Conservation (phyloP, 2,329 filamentous ascomycete species). For the Coniochaeta prunicola region DNA sequence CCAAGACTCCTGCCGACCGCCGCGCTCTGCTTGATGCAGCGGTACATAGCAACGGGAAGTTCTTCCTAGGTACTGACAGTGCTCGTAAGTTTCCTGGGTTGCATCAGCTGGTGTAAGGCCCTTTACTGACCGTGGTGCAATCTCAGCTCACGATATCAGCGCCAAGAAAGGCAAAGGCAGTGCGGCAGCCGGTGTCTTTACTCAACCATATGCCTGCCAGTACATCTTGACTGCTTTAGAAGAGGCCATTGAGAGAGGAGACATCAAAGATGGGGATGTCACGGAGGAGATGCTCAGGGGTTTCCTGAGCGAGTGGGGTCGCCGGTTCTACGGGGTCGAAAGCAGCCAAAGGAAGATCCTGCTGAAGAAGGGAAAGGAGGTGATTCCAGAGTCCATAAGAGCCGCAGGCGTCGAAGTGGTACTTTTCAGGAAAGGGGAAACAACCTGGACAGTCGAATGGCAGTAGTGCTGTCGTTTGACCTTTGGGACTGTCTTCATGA, state of each 20-base stretch:
- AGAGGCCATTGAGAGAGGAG: conserved; percentile 48
- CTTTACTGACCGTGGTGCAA: conserved; percentile 4
- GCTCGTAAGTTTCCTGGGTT: conserved; percentile 46
- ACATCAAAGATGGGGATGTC: conserved; percentile 42
- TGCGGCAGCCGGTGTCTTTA: conserved; percentile 70
- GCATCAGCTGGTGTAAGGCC: neutral
- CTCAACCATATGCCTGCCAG: conserved; percentile 60
- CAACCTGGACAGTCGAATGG: conserved; percentile 48
- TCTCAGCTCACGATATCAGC: conserved; percentile 44
- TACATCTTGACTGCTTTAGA: conserved; percentile 58
- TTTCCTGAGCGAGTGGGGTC: conserved; percentile 46
- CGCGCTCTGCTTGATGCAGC: conserved; percentile 63
- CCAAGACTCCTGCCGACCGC: conserved; percentile 65
- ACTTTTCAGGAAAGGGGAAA: conserved; percentile 56
- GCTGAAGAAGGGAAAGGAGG: conserved; percentile 47
- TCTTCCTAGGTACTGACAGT: conserved; percentile 67
- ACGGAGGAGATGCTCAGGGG: conserved; percentile 46
- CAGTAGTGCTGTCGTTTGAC: conserved; percentile 15
- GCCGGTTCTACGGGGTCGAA: conserved; percentile 48
- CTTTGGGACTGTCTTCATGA: too few relatives aligned
- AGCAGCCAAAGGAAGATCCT: conserved; percentile 47
- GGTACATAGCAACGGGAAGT: conserved; percentile 52
- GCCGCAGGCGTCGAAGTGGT: conserved; percentile 55
- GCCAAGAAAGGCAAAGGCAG: conserved; percentile 51
- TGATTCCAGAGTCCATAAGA: conserved; percentile 45